Percentiles rank a stretch among this genome's conserved stretches.
These are phyloP conservation scores for Suhomyces canberraensis DNA, from an alignment of 805 yeast genomes.

Conservation along the genomic window DNA sequence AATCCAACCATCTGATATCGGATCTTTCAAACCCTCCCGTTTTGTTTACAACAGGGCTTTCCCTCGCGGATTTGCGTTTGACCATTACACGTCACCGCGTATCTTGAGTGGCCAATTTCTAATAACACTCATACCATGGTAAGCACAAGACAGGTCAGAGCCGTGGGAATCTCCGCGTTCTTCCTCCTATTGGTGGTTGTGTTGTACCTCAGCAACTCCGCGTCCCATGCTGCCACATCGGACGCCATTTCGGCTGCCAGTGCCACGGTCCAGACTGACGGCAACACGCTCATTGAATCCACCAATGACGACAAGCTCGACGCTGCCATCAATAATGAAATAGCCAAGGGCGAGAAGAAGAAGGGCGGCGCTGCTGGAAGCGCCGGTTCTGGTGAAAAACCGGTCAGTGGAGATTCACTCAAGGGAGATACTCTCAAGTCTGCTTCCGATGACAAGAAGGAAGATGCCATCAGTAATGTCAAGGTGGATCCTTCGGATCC, in stretches of 20 bases:
- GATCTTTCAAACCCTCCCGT: too few species aligned
- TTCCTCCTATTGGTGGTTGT: constrained; percentile 5
- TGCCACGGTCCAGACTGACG: neutral
- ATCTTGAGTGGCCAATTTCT: too few species aligned
- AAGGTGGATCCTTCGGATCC: constrained; percentile 2
- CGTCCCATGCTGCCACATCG: neutral
- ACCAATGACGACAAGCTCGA: constrained; percentile 35
- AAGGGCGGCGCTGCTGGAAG: constrained; percentile 1
- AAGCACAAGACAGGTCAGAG: constrained; percentile 7
- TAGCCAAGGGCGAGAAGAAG: constrained; percentile 13
- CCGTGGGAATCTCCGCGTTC: constrained; percentile 4
- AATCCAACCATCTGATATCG: too few species aligned
- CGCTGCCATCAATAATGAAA: constrained; percentile 38
- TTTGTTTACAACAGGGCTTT: too few species aligned
- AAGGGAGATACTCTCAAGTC: neutral
- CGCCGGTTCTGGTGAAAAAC: constrained; percentile 1
- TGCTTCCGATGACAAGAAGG: constrained; percentile 8
- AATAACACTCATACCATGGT: too few species aligned
- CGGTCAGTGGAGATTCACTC: neutral
- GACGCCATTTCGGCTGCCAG: neutral
- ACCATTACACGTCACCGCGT: too few species aligned
- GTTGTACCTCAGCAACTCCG: constrained; percentile 3
- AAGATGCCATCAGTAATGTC: constrained; percentile 6
- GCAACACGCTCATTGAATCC: constrained; percentile 29
- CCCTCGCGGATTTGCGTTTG: too few species aligned